Base-by-base conservation (phyloP, 2,329 filamentous ascomycete species). In the Chaetomiaceae sp. region DNA sequence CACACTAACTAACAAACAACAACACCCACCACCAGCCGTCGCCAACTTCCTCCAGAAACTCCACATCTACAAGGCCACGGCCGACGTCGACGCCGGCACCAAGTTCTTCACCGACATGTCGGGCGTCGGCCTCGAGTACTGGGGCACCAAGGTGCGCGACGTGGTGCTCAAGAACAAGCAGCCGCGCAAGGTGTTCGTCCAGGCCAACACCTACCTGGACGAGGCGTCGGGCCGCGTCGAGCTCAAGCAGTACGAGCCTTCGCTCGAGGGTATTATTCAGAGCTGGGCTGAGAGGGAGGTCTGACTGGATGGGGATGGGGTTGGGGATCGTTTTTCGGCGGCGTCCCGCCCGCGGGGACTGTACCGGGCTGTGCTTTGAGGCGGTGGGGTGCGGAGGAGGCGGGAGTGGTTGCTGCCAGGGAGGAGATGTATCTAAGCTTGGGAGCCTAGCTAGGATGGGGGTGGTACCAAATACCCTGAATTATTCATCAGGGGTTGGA, bases 21-120 rank as follows among this genome's bases (percentile, higher is more conserved):
- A 47, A 33, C 5, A 35, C 14, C n/a, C n/a, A n/a, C 16, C 10
- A 19, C 14, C 34, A 76, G 88, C 91, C 3, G 88, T 97, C 17
- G 88, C 89, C 61, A 79, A 83, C 45, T 95, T 95, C 66, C 75
- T 97, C 44, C 90, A 95, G 72, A 93, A 95, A 70, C 72, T 97
- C 55, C 91, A 96, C 68, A 77, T 96, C 57, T 96, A 88, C 76
- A 96, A 96, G 75, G 82, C 85, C 4, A 96, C 89, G 1, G 92
- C 89, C 6, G 89, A 97, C 65, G 77, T 92, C 16, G 78, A 85
- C 60, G 78, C 77, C 2, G 92, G 89, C n/a, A 83, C 79, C 58
- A 80, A 81, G 59, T 81, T 96, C 69, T 97, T 95, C 66, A 82
- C 85, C 54, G 78, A 85, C 25, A 91, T 96, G 77, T 95, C 91